Base-by-base conservation (phyloP, 2,329 filamentous ascomycete species). In the Sordariomycetes sp. region DNA sequence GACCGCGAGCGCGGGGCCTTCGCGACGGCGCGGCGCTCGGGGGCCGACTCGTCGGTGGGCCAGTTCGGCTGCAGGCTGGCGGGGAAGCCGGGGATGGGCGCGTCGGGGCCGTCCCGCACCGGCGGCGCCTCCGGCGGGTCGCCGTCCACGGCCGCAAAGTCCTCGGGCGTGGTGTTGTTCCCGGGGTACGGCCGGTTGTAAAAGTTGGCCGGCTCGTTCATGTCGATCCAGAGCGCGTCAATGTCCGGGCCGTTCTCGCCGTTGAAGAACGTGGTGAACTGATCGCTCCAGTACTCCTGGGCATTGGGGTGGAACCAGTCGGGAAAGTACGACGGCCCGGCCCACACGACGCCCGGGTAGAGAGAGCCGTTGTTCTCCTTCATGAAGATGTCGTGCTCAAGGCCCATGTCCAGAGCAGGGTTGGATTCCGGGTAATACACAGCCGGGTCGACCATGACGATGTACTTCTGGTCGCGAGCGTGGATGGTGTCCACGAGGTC, bases 201-300 rank as follows among this genome's bases (percentile, higher is more conserved):
- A 59, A 72, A 71, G 61, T 68, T 71, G 60, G 67, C 68, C 2
- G 70, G 70, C 62, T 72, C 71, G 76, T 81, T 78, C 82, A 85
- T 85, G 67, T 90, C 87, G 62, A 89, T 89, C 86, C 88, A 92
- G 1, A 93, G 74, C 1, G 81, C 89, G 61, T 93, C 89, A 54
- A 93, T 86, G 62, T 92, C 82, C 18, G 93, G 77, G 12, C 53
- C 53, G 20, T 16, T 40, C 32, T 11, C 53, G 0, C 79, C 70
- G 60, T 78, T 70, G 71, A 92, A 91, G 72, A 89, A 89, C 1
- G 66, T 68, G 0, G 67, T 69, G 63, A 93, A 86, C 66, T 92
- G 80, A 4, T 77, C 75, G 62, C 83, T 83, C 89, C 89, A 93
- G 69, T 84, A 94, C 1, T 71, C 40, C 14, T 46, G 46, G 8